These are phyloP conservation scores for Spathaspora hagerdaliae DNA, from an alignment of 805 yeast species.

Conservation along the genomic window DNA sequence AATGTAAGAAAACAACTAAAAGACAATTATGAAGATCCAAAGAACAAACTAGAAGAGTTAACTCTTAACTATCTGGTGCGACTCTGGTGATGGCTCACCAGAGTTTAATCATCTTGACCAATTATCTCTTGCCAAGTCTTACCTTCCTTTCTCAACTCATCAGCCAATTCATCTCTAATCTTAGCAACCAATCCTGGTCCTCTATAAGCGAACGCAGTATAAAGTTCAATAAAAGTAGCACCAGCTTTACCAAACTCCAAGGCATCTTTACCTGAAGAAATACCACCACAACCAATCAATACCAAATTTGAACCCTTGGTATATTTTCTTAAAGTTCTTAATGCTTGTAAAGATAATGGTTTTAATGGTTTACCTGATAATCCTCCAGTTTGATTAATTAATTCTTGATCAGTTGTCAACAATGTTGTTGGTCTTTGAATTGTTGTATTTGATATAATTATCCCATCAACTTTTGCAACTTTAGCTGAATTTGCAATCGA, in stretches of 20 bases:
- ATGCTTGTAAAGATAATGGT: conserved; percentile 68
- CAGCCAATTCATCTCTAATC: conserved; percentile 38
- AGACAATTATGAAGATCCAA: too few species aligned
- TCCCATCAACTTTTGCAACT: conserved; percentile 79
- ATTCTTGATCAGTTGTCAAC: conserved; percentile 39
- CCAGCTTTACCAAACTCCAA: conserved; percentile 91
- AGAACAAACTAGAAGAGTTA: too few species aligned
- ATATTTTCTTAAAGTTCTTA: conserved; percentile 66
- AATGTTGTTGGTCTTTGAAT: conserved; percentile 69
- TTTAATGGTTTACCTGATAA: conserved; percentile 90
- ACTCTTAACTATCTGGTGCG: too few species aligned
- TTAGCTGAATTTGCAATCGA: conserved; percentile 81
- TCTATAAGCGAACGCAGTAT: conserved; percentile 86
- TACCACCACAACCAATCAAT: conserved; percentile 93
- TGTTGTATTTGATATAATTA: conserved; percentile 89
- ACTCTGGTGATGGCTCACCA: too few species aligned
- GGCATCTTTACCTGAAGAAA: conserved; percentile 81
- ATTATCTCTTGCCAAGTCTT: conserved; percentile 81
- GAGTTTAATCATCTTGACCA: conserved; percentile 47
- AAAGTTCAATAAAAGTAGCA: conserved; percentile 81
- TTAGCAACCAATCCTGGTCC: conserved; percentile 78
- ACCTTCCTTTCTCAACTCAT: conserved; percentile 62
- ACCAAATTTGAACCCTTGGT: conserved; percentile 72
- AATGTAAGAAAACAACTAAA: too few species aligned
- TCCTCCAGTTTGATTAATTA: conserved; percentile 72